phyloP scores from a whole-genome alignment of 2,329 filamentous ascomycete species.

The Alternaria consortialis region DNA sequence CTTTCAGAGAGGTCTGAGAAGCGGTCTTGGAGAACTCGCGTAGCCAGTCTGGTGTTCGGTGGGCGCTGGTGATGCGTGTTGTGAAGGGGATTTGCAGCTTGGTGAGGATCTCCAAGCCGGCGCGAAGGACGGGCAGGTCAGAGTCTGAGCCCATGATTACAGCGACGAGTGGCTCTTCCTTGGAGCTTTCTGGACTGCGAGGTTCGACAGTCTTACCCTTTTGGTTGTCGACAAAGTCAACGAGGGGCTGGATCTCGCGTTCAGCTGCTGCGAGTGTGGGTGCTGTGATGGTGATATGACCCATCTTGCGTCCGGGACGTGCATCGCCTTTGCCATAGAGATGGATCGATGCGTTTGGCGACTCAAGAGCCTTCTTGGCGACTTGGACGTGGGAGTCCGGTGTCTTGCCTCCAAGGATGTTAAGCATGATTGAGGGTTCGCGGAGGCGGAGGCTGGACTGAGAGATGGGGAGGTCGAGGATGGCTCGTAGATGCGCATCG shows the following conservation, averaged over 20 bases:
- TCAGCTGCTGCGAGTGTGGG: conserved; percentile 73
- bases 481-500: conserved; percentile 86
- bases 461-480: conserved; percentile 72
- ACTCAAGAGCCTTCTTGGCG: conserved; percentile 64
- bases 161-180: conserved; percentile 67
- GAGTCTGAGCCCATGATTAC: conserved; percentile 88
- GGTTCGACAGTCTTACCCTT: conserved; percentile 49
- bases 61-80: conserved; percentile 78
- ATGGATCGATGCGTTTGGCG: conserved; percentile 73
- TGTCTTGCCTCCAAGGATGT: conserved; percentile 60
- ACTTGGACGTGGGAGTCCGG: conserved; percentile 70
- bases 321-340: conserved; percentile 89
- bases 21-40: conserved; percentile 55
- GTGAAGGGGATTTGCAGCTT: conserved; percentile 78
- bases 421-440: conserved; percentile 72
- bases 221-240: conserved; percentile 70
- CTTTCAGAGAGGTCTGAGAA: conserved; percentile 48
- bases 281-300: conserved; percentile 85
- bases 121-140: conserved; percentile 73
- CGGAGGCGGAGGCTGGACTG: conserved; percentile 63
- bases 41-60: conserved; percentile 61
- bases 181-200: conserved; percentile 16
- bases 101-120: conserved; percentile 71
- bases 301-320: conserved; percentile 91
- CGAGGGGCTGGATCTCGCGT: conserved; percentile 72